These are phyloP conservation scores for Aspergillus baeticus DNA, from an alignment of 495 filamentous ascomycete species.

Conservation along the genomic window DNA sequence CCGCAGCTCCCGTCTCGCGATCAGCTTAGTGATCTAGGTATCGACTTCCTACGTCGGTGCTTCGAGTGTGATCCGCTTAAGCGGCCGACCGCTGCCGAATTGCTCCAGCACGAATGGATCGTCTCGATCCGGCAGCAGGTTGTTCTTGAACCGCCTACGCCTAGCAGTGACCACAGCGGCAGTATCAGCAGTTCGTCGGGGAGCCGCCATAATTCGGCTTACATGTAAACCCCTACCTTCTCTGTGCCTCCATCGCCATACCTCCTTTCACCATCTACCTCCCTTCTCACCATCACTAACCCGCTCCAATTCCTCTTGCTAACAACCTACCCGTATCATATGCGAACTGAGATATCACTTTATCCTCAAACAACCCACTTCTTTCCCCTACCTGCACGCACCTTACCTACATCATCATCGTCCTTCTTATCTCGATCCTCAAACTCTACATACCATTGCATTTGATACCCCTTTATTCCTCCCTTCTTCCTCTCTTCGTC, in stretches of 20 bases:
- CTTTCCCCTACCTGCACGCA: background rate
- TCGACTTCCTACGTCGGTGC: slow-evolving; percentile 85
- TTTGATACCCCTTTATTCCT: slow-evolving; percentile 20
- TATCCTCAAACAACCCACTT: background rate
- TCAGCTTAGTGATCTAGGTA: slow-evolving; percentile 78
- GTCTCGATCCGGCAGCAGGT: slow-evolving; percentile 62
- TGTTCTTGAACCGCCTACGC: slow-evolving; percentile 52
- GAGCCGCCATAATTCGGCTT: slow-evolving; percentile 37
- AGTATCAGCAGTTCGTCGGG: slow-evolving; percentile 29
- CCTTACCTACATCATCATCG: slow-evolving; percentile 6
- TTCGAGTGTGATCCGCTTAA: slow-evolving; percentile 82
- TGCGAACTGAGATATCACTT: background rate
- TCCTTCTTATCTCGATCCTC: background rate
- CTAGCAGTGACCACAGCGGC: slow-evolving; percentile 38
- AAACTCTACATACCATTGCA: slow-evolving; percentile 2
- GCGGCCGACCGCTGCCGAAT: slow-evolving; percentile 78
- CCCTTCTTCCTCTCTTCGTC: background rate
- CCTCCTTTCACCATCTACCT: background rate
- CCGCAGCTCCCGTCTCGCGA: slow-evolving; percentile 79
- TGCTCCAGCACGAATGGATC: slow-evolving; percentile 97
- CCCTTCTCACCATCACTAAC: background rate
- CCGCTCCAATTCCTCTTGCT: no score
- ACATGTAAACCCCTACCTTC: slow-evolving; percentile 19
- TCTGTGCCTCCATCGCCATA: background rate
- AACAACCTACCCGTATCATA: no score